Base-by-base conservation (phyloP, 2,329 filamentous ascomycete genomes). In the Chalara sp. region DNA sequence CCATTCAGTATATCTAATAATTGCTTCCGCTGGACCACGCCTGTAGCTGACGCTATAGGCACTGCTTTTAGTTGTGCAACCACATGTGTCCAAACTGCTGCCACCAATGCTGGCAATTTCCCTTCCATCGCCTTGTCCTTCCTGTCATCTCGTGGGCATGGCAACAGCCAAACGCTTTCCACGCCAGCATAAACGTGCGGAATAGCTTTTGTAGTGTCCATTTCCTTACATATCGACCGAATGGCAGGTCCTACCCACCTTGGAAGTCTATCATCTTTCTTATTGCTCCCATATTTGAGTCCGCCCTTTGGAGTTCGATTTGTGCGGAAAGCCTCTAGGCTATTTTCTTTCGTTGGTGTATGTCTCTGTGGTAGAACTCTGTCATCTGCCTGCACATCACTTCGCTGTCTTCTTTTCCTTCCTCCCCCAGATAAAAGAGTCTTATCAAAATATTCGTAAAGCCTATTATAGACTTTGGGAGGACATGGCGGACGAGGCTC, bases 361-460 rank as follows among this genome's bases (percentile, higher is more conserved):
- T 52, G 50, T 32, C 58, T 54, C 39, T 63, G 56, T 8, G 59
- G 61, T 6, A 62, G 50, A 1, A 54, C 35, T 8, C 52, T 48
- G 0, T 32, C 5, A 46, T 32, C 10, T 44, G 37, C 10, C 12
- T 32, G 35, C 31, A n/a, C n/a, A 30, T 47, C 29, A 6, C 12
- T 5, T 6, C 45, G 33, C 50, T 50, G 11, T 31, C 39, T 28
- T 60, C 67, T 46, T 29, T 50, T 48, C 12, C 56, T 54, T 6
- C 54, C 50, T 42, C 54, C 67, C 12, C 72, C 58, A 11, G 71
- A 57, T 11, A 78, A 76, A 5, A 97, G 73, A 40, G 84, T 83
- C 50, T 80, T 81, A 59, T 92, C 85, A 53, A 97, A 80, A 65
- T 92, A 90, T 32, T 73, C 73, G 66, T 91, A 93, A 37, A 97